Evolutionary conservation across 116 monocot genomes (phyloP), one percentile per base, ranked within the genome.

Genomic region (Papilionanthe hybrid): DNA sequence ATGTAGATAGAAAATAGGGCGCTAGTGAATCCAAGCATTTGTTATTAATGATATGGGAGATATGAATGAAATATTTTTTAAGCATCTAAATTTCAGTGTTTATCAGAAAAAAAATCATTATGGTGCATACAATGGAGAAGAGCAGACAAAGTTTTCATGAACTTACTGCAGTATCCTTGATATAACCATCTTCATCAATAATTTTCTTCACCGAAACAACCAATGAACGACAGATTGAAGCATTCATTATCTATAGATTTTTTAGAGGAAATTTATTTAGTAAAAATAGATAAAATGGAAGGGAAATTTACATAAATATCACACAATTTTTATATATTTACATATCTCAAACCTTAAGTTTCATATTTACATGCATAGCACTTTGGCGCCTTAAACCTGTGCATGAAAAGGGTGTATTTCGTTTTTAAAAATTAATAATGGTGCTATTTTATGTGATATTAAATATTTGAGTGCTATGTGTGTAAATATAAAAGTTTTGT

Each of bases 161-260:
- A 65, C 89, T 78, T 28, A 94, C 94, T 49, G 94, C 91, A 80
- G 72, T 87, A 58, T 94, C 91, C 86, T 90, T 94, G 19, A 94
- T 84, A 60, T 85, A 88, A 42, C 91, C 91, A 85, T 91, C 91
- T 81, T 91, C 91, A 73, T 90, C 88, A 63, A 94, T 87, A 82
- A 91, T 83, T 81, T 90, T 86, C 42, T 88, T 78, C 45, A 90
- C 82, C 5, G 80, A 78, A 65, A 86, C 88, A 49, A 88, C 86
- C 78, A 92, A 78, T 77, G 82, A 43, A 63, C 67, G 83, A 72
- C 79, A 86, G 22, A 92, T 65, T 25, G 78, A 55, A 80, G 77
- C 72, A 81, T 88, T 83, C 79, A 88, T 37, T 75, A 92, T 83
- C 90, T 90, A 78, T 75, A 83, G 10, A 68, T 6, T 28, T 15